Evolutionary conservation across 2,329 filamentous ascomycete genomes (phyloP).

Genomic region (Didymellaceae sp.): DNA sequence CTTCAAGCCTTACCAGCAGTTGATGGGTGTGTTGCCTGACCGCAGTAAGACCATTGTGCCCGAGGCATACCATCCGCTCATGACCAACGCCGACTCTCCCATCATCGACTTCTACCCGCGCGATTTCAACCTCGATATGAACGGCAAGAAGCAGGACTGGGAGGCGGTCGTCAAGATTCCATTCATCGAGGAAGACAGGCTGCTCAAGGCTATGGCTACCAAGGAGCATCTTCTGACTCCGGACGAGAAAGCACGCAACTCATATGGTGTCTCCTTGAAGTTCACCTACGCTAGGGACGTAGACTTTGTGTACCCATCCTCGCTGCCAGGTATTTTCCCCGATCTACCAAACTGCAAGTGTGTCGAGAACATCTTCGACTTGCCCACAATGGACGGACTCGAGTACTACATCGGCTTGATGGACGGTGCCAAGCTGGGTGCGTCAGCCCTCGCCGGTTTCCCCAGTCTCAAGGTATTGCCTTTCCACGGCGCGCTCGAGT

Average conservation of each 20-base stretch:
- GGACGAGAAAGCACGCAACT: conserved; percentile 82
- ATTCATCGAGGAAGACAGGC: conserved; percentile 91
- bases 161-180: conserved; percentile 99
- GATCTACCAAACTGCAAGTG: conserved; percentile 87
- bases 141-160: conserved; percentile 99
- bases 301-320: conserved; percentile 85
- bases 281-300: conserved; percentile 83
- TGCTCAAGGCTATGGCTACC: conserved; percentile 84
- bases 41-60: conserved; percentile 98
- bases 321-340: conserved; percentile 86
- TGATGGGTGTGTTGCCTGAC: conserved; percentile 98
- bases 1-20: conserved; percentile 92
- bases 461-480: conserved; percentile 87
- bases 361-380: conserved; percentile 93
- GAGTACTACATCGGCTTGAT: conserved; percentile 85
- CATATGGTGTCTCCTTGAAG: conserved; percentile 90
- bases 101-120: conserved; percentile 98
- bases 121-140: conserved; percentile 98
- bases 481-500: conserved; percentile 80
- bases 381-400: conserved; percentile 89
- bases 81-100: conserved; percentile 88
- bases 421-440: conserved; percentile 81
- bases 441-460: conserved; percentile 88
- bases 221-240: conserved; percentile 79
- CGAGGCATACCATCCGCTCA: conserved; percentile 82